These are phyloP conservation scores for Bipolaris oryzae DNA, from an alignment of 2,329 filamentous ascomycete species.

Conservation along the genomic window DNA sequence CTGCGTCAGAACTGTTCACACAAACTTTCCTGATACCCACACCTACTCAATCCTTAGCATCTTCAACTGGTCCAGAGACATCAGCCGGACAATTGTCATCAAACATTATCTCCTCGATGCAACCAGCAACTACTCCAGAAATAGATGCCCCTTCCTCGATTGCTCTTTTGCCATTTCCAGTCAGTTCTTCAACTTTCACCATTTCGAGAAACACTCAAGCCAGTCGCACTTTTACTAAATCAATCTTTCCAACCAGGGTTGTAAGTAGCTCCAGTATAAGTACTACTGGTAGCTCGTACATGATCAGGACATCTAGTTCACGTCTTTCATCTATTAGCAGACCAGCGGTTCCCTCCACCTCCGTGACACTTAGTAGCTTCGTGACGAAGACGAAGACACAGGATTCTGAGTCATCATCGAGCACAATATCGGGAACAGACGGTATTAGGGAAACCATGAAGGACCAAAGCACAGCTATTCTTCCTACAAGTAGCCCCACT, in stretches of 20 bases:
- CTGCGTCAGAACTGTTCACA: neutral
- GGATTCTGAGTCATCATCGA: neutral
- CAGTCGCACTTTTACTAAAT: neutral
- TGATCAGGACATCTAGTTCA: too few relatives aligned
- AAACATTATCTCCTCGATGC: neutral
- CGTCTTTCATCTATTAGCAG: neutral
- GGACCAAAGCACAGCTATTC: neutral
- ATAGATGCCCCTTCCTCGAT: neutral
- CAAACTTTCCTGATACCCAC: neutral
- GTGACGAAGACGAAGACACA: neutral
- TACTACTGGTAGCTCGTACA: neutral
- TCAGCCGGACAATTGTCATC: neutral
- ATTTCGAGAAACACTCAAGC: neutral
- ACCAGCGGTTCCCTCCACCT: neutral
- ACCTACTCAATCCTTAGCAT: neutral
- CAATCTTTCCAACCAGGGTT: neutral
- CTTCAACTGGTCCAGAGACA: neutral
- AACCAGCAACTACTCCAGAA: neutral
- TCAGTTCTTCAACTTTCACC: neutral
- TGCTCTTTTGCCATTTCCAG: neutral
- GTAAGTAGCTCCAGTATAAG: neutral
- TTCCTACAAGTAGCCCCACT: conserved; percentile 21
- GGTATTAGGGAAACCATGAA: neutral
- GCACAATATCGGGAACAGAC: neutral
- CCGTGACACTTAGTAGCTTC: neutral